Percentiles rank a stretch among this genome's conserved stretches.
Evolutionary conservation across 257 asterid genomes (phyloP).

Genomic region (Lavandula angustifolia): DNA sequence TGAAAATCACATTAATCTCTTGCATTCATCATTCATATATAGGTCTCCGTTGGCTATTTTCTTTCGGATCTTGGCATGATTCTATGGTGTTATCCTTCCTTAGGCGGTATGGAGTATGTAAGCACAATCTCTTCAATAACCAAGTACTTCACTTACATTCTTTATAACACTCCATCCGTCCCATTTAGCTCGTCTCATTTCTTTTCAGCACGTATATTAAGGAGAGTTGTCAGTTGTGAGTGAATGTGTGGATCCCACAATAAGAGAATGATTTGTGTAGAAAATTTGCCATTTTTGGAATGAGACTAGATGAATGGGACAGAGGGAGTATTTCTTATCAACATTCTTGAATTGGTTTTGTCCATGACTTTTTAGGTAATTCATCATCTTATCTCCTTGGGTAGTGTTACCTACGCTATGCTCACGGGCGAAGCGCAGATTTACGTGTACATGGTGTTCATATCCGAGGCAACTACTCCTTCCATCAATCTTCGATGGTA

Average conservation of each 20-base stretch:
- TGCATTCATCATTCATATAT: slow-evolving; percentile 30
- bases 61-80: slow-evolving; percentile 77
- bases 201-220: background rate
- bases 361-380: slow-evolving; percentile 48
- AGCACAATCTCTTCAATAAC: slow-evolving; percentile 34
- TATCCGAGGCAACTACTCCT: no score
- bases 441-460: no score
- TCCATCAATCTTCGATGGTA: no score
- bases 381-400: slow-evolving; percentile 53
- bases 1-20: background rate
- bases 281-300: background rate
- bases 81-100: slow-evolving; percentile 74
- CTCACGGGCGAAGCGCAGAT: no score
- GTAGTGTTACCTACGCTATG: no score
- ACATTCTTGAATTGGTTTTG: no score
- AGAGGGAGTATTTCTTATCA: no score
- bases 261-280: background rate
- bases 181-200: no score
- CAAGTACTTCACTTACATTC: background rate
- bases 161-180: background rate
- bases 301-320: no score
- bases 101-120: slow-evolving; percentile 90
- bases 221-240: background rate
- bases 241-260: background rate
- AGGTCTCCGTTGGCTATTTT: slow-evolving; percentile 84